Evolutionary conservation across 73 alveolate species (phyloP).

Genomic region (Stentor coeruleus): DNA sequence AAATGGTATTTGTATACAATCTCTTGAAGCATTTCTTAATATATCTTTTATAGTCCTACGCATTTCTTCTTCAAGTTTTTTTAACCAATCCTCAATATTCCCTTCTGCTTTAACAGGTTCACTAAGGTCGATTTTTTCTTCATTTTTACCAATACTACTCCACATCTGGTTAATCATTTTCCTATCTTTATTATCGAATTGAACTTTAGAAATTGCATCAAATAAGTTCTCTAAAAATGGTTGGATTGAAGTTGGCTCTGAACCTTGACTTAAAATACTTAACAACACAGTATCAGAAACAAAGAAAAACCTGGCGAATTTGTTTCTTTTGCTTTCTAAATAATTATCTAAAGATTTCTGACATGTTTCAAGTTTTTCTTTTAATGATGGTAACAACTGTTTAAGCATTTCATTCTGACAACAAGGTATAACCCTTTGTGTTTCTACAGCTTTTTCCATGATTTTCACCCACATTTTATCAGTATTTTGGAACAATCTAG

Average conservation of each 20-base stretch:
- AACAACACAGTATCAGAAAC: conserved; percentile 97
- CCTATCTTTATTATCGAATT: conserved; percentile 95
- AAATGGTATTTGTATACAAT: conserved; percentile 58
- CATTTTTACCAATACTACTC: conserved; percentile 78
- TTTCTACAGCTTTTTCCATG: conserved; percentile 98
- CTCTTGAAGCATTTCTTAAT: conserved; percentile 62
- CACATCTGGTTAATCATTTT: conserved; percentile 83
- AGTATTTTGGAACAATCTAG: conserved; percentile 96
- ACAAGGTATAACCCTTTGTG: conserved; percentile 94
- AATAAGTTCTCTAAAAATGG: conserved; percentile 98
- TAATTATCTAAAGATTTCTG: conserved; percentile 99
- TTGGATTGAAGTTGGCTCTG: conserved; percentile 91
- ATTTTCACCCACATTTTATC: conserved; percentile 99
- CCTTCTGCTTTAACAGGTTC: conserved; percentile 99
- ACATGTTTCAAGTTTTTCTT: conserved; percentile 96
- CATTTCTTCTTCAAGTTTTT: conserved; percentile 92
- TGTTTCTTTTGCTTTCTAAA: conserved; percentile 99
- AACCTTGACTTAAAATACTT: conserved; percentile 97
- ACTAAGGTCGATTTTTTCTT: conserved; percentile 88
- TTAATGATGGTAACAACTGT: conserved; percentile 92
- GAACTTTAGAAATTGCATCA: conserved; percentile 98
- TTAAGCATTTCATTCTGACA: conserved; percentile 98
- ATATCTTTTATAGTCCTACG: conserved; percentile 45
- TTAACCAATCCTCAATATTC: conserved; percentile 99
- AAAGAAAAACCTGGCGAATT: conserved; percentile 99